phyloP scores from a whole-genome alignment of 495 filamentous ascomycete genomes.

The Antarctomyces pellizariae region DNA sequence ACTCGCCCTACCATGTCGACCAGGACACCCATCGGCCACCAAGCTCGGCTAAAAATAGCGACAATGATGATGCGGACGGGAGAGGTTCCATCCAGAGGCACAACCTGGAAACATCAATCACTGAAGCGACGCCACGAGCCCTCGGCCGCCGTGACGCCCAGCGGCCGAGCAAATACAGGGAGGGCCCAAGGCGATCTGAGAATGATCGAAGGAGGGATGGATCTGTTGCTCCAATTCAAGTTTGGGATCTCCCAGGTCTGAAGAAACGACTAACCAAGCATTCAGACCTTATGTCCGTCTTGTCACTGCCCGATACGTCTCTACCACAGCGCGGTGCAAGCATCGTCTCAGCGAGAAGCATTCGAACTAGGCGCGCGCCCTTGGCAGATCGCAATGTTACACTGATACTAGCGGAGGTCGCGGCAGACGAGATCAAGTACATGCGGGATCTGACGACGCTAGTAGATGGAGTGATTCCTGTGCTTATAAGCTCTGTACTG shows the following conservation, averaged over 20 bases:
- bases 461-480: conserved; percentile 89
- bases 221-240: conserved; percentile 4
- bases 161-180: no score
- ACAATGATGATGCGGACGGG: no score
- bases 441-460: conserved; percentile 80
- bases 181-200: no score
- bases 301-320: conserved; percentile 49
- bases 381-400: conserved; percentile 39
- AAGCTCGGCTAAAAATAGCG: no score
- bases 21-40: no score
- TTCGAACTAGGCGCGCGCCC: conserved; percentile 43
- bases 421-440: conserved; percentile 71
- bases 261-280: conserved; percentile 73
- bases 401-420: conserved; percentile 61
- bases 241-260: conserved; percentile 17
- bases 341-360: conserved; percentile 43
- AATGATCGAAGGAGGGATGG: conserved; percentile 6
- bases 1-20: no score
- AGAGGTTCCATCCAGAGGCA: no score
- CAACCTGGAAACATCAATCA: no score
- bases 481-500: conserved; percentile 65
- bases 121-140: no score
- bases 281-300: conserved; percentile 77
- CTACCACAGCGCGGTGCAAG: conserved; percentile 25
- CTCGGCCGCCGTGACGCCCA: no score